Percentiles rank a stretch among this genome's conserved stretches.
Evolutionary conservation across 148 eudicot genomes (phyloP).

Genomic region (Polygonum aviculare): DNA sequence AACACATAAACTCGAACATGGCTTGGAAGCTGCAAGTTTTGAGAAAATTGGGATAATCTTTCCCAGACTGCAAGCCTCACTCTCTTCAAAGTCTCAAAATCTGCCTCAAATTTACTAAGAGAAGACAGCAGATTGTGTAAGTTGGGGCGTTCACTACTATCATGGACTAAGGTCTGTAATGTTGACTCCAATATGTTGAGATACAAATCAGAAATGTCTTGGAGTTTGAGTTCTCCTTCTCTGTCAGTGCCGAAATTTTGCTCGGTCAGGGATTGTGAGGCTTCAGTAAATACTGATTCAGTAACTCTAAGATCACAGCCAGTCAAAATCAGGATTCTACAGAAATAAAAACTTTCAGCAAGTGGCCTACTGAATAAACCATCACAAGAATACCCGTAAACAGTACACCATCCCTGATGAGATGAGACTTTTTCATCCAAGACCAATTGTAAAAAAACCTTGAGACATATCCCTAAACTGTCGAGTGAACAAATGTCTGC

Average conservation of each 20-base stretch:
- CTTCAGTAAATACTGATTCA: slow-evolving; percentile 46
- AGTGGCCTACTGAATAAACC: slow-evolving; percentile 27
- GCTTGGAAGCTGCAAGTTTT: slow-evolving; percentile 63
- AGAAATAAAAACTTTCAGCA: slow-evolving; percentile 41
- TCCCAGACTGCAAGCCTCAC: slow-evolving; percentile 83
- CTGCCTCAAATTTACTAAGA: slow-evolving; percentile 51
- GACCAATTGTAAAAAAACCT: slow-evolving; percentile 41
- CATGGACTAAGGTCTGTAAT: slow-evolving; percentile 48
- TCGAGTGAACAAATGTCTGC: slow-evolving; percentile 34
- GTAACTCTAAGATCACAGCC: slow-evolving; percentile 61
- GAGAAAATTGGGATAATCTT: slow-evolving; percentile 66
- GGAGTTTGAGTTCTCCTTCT: slow-evolving; percentile 18
- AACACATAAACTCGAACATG: slow-evolving; percentile 63
- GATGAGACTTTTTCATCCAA: slow-evolving; percentile 45
- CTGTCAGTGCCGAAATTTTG: slow-evolving; percentile 21
- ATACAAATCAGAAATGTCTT: slow-evolving; percentile 56
- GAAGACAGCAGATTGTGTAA: slow-evolving; percentile 53
- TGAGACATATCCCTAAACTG: slow-evolving; percentile 46
- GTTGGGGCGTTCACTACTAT: slow-evolving; percentile 33
- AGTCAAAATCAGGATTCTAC: slow-evolving; percentile 69
- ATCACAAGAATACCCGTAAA: slow-evolving; percentile 37
- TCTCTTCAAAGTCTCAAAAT: slow-evolving; percentile 42
- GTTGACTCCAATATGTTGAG: slow-evolving; percentile 46
- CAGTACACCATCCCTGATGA: slow-evolving; percentile 57
- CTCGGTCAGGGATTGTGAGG: slow-evolving; percentile 25